Percentiles rank a stretch among this genome's conserved stretches.
phyloP scores from a whole-genome alignment of 805 yeast genomes.

The Metschnikowia kofuensis region DNA sequence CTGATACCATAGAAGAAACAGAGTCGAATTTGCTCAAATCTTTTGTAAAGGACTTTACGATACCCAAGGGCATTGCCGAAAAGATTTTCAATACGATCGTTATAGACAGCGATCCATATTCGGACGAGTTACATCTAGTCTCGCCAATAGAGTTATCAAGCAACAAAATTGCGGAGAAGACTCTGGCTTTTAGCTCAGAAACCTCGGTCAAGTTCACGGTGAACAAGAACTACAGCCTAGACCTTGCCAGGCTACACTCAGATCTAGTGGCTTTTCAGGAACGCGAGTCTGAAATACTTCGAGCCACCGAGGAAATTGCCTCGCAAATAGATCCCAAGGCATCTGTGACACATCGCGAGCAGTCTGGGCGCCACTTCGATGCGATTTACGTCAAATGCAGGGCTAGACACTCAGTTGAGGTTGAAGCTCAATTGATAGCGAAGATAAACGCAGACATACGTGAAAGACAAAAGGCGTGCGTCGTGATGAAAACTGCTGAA shows the following conservation, averaged over 20 bases:
- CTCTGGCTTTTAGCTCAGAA: background rate
- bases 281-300: constrained; percentile 25
- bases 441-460: constrained; percentile 14
- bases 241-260: constrained; percentile 33
- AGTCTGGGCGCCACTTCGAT: constrained; percentile 32
- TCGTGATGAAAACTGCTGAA: constrained; percentile 43
- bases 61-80: constrained; percentile 41
- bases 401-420: constrained; percentile 25
- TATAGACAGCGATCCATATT: constrained; percentile 1
- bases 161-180: background rate
- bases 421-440: constrained; percentile 4
- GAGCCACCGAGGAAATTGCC: constrained; percentile 19
- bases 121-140: background rate
- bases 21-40: constrained; percentile 16
- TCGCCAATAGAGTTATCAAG: background rate
- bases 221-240: constrained; percentile 31
- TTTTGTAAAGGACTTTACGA: constrained; percentile 27
- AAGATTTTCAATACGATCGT: constrained; percentile 31
- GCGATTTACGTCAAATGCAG: constrained; percentile 49
- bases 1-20: constrained; percentile 20
- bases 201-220: constrained; percentile 25
- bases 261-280: constrained; percentile 24
- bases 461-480: constrained; percentile 39
- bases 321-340: constrained; percentile 29
- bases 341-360: constrained; percentile 25